phyloP scores from a whole-genome alignment of 305 asterid species.

The Solanum hybrid region DNA sequence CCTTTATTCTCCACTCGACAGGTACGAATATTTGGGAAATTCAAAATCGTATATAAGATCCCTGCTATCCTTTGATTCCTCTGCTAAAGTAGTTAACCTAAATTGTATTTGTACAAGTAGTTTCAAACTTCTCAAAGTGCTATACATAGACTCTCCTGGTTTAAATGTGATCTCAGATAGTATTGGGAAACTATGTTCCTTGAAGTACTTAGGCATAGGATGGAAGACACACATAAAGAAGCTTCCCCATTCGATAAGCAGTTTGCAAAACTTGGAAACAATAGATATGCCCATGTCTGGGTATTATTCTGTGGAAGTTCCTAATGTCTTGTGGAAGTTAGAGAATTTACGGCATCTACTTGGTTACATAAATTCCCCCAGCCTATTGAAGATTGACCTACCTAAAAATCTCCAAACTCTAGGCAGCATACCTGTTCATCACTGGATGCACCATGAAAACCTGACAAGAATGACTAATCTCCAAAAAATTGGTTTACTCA shows the following conservation, averaged over 20 bases:
- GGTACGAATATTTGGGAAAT: background rate
- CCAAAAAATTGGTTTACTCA: background rate
- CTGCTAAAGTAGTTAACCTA: background rate
- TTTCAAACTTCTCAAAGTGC: conserved; percentile 6
- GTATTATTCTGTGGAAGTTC: background rate
- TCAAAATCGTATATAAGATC: background rate
- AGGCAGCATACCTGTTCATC: background rate
- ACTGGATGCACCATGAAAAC: background rate
- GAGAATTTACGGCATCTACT: background rate
- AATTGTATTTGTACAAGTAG: background rate
- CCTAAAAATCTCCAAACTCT: conserved; percentile 1
- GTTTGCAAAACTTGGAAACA: conserved; percentile 8
- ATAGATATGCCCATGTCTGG: conserved; percentile 5
- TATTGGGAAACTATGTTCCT: background rate
- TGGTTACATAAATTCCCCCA: background rate
- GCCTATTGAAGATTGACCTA: background rate
- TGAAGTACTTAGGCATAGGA: conserved; percentile 9
- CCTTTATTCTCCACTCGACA: background rate
- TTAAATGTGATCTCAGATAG: background rate
- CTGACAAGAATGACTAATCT: background rate
- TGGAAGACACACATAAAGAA: background rate
- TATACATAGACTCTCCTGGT: conserved; percentile 11
- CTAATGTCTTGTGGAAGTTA: background rate
- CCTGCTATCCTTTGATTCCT: conserved; percentile 13
- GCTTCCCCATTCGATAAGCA: conserved; percentile 12